Base-by-base conservation (phyloP, 1,284 basidiomycete species). In the Tylopilus orsonianus region DNA sequence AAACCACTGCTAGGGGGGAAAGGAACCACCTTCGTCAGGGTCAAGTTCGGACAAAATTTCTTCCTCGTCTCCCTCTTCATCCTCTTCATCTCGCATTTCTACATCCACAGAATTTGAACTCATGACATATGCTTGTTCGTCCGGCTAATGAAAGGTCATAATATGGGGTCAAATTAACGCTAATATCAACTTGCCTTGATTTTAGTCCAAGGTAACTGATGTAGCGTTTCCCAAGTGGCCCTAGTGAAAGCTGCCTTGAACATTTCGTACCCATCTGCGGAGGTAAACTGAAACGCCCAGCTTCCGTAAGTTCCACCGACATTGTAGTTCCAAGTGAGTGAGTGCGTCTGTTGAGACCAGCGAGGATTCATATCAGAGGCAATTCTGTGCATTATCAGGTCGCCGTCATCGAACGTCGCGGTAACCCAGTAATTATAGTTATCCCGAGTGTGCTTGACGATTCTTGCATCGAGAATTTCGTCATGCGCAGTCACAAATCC, bases 281-380 rank as follows among this genome's bases (percentile, higher is more conserved):
- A 71, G 5, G 66, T 59, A 65, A 97, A 94, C 53, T 85, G 77
- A 59, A 98, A 77, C 48, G 90, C 83, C 93, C 93, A 94, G 49
- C 93, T 93, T 62, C 79, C 83, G 60, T 83, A 78, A 19, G 71
- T 67, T 13, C 83, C 80, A n/a, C 79, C 78, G 38, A 77, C 75
- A 51, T 82, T 70, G 59, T 87, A 69, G 57, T 92, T 93, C 91
- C 91, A 94, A 24, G 94, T 95, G 55, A 96, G 79, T 2, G 93
- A 90, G 37, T 66, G 61, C 59, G 82, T 76, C 50, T 75, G 78
- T 49, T 71, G 69, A 32, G 83, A 78, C 76, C 80, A 86, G 42
- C 81, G 77, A 58, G 87, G 81, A 63, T 90, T 92, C 85, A 87
- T 85, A 63, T 92, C 84, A 59, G 81, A 72, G 19, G 73, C 67